Evolutionary conservation across 2,329 filamentous ascomycete species (phyloP), one percentile per base, ranked within the genome.

Genomic region (Dactylellina parvicollis): DNA sequence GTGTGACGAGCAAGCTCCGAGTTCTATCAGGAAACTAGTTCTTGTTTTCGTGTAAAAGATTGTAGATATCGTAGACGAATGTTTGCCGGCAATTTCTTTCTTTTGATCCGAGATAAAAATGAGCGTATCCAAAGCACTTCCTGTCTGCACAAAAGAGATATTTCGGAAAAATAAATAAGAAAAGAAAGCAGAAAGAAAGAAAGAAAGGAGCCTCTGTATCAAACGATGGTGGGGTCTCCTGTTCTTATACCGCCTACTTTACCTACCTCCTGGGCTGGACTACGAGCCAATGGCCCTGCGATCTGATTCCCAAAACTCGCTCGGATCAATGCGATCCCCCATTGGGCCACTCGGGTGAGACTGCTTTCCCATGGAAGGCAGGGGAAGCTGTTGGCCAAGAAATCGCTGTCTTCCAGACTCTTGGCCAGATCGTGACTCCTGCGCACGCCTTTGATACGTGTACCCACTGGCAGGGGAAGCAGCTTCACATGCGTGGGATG

Each of bases 311-410:
- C 32, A 52, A 72, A 72, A 72, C 69, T 47, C 55, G 60, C 60
- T 73, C 69, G 69, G 69, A 52, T 66, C 46, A 60, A 47, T 73
- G 69, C 60, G 50, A 73, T 60, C 38, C 32, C 52, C 28, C 46
- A 61, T 55, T 60, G 47, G 62, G 62, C 54, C 44, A 42, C 34
- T 36, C 38, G 52, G 52, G 22, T 50, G 36, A 49, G 40, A 44
- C 18, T 42, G 42, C 47, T 67, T 67, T 32, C 55, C 44, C 32
- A 64, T 32, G 26, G 46, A 42, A 65, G 67, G 57, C 59, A 59
- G 49, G 49, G 34, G 47, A 42, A 42, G 40, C 34, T 42, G 42
- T 60, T 47, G 64, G 42, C 38, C 52, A 72, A 50, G 57, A 18
- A 57, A 56, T 56, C 40, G 16, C 49, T 38, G 52, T 40, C 12